phyloP scores from a whole-genome alignment of 768 basidiomycete genomes.

The Leccinum obscurum region DNA sequence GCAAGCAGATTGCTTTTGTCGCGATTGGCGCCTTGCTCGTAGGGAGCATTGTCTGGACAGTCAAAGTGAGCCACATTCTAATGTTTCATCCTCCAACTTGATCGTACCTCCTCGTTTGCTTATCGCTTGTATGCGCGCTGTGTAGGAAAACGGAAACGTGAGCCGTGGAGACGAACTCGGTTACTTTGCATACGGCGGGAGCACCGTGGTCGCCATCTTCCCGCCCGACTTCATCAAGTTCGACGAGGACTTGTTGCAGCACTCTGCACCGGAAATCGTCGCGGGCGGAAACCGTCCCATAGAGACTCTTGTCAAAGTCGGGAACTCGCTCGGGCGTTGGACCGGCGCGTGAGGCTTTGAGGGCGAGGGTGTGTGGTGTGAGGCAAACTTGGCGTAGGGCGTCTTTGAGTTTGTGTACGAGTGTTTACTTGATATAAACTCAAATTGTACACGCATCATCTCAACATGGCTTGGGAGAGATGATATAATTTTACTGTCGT shows the following conservation, averaged over 20 bases:
- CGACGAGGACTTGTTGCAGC: slow-evolving; percentile 59
- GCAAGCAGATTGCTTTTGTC: slow-evolving; percentile 60
- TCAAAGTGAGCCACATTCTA: slow-evolving; percentile 15
- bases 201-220: slow-evolving; percentile 64
- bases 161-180: slow-evolving; percentile 69
- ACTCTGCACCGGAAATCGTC: slow-evolving; percentile 39
- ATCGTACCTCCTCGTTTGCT: background rate
- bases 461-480: too few species aligned
- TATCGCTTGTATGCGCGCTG: background rate
- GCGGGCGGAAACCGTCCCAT: slow-evolving; percentile 34
- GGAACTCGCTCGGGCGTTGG: slow-evolving; percentile 30
- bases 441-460: too few species aligned
- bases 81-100: background rate
- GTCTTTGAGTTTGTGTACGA: background rate
- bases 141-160: slow-evolving; percentile 46
- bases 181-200: slow-evolving; percentile 76
- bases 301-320: slow-evolving; percentile 66
- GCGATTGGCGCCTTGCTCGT: slow-evolving; percentile 84
- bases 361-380: background rate
- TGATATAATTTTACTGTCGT: too few species aligned
- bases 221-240: slow-evolving; percentile 53
- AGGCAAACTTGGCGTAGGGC: background rate
- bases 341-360: slow-evolving; percentile 11
- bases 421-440: background rate
- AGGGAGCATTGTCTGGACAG: slow-evolving; percentile 70